Percentiles rank a stretch among this genome's conserved stretches.
Conservation (phyloP, 164 flowering plant genomes). For the Nelumbo lutea region DNA sequence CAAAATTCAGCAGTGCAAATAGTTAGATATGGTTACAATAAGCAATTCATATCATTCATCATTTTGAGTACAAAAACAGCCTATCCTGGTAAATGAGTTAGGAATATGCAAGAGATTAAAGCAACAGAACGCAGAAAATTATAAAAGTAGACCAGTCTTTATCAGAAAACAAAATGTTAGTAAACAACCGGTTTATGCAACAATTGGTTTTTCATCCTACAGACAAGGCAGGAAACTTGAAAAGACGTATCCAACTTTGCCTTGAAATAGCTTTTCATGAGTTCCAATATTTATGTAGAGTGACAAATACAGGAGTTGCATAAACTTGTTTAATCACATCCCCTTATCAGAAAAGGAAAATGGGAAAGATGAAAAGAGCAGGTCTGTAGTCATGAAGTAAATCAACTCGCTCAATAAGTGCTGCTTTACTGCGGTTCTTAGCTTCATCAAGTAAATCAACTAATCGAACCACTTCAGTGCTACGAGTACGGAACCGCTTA, state of each 20-base stretch:
- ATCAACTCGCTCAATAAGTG: constrained; percentile 68
- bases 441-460: constrained; percentile 98
- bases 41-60: not conserved
- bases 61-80: not conserved
- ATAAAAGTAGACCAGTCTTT: not conserved
- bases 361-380: not conserved
- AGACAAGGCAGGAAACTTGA: too few species aligned
- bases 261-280: too few species aligned
- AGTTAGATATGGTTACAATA: not conserved
- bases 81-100: not conserved
- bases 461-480: constrained; percentile 74
- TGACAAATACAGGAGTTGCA: too few species aligned
- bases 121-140: too few species aligned
- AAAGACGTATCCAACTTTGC: too few species aligned
- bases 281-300: too few species aligned
- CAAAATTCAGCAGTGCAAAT: too few species aligned
- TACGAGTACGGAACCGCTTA: constrained; percentile 83
- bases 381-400: not conserved
- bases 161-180: not conserved
- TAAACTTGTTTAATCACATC: too few species aligned
- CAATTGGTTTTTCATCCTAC: too few species aligned
- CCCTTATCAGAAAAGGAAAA: too few species aligned
- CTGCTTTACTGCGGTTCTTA: constrained; percentile 68
- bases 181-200: too few species aligned
- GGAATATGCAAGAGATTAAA: not conserved